Base-by-base conservation (phyloP, 805 yeast genomes). In the Scheffersomyces stipitis region DNA sequence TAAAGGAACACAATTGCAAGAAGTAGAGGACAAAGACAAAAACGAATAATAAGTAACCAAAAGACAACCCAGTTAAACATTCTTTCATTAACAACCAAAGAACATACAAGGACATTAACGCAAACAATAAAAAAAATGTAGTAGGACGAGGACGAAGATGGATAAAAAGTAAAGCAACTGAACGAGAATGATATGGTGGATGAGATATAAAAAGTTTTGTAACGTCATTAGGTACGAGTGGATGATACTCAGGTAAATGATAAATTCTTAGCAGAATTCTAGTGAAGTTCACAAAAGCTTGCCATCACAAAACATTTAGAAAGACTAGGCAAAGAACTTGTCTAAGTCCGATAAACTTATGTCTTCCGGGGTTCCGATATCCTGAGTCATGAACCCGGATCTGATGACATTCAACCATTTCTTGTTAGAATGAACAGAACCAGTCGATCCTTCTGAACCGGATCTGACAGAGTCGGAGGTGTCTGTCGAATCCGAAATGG, bases 291-390 rank as follows among this genome's bases (percentile, higher is more conserved):
- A n/a, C n/a, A n/a, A n/a, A n/a, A n/a, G n/a, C n/a, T n/a, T n/a
- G n/a, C n/a, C n/a, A n/a, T n/a, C n/a, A n/a, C n/a, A n/a, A n/a
- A 9, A 22, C 26, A 22, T 22, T 22, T 5, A 29, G 8, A 17
- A 17, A 15, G 30, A 5, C 33, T 42, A 64, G 38, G 51, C 51
- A 36, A 67, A 67, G 37, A 64, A 65, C 42, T 66, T 65, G 45
- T 69, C 75, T 45, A 69, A 57, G 39, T 86, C 95, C 31, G 86
- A 83, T 51, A 84, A 68, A 17, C 88, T 79, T 18, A 81, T 71
- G 46, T 83, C 84, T 62, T 86, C 95, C 5, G 95, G 95, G 26
- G 84, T 71, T 23, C 79, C 83, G 48, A 86, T 84, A 43, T 85
- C 91, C 54, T 83, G 86, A 34, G 83, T 74, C 55, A 85, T 68